These are phyloP conservation scores for Epichloe aotearoae DNA, from an alignment of 2,329 filamentous ascomycete species.

Conservation along the genomic window DNA sequence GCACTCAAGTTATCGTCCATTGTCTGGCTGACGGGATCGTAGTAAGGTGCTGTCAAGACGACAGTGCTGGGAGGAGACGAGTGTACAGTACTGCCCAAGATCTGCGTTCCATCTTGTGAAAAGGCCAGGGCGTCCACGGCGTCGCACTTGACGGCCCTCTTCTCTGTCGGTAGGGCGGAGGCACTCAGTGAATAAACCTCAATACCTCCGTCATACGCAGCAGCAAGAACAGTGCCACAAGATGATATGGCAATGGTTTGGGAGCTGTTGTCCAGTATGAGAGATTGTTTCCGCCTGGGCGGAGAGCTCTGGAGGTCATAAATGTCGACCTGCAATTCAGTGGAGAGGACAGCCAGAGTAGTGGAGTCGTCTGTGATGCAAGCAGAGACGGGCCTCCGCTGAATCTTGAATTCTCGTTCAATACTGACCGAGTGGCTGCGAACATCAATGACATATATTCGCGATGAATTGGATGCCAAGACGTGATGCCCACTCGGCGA, in stretches of 20 bases:
- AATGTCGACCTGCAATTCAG: slow-evolving; percentile 73
- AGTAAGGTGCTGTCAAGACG: slow-evolving; percentile 67
- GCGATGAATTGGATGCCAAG: slow-evolving; percentile 72
- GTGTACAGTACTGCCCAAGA: slow-evolving; percentile 61
- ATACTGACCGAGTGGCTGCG: slow-evolving; percentile 46
- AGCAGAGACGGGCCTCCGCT: slow-evolving; percentile 60
- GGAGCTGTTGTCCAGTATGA: slow-evolving; percentile 67
- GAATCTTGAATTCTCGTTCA: slow-evolving; percentile 65
- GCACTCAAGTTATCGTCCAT: slow-evolving; percentile 56
- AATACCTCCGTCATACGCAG: slow-evolving; percentile 78
- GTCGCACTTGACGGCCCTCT: slow-evolving; percentile 66
- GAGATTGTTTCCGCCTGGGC: slow-evolving; percentile 57
- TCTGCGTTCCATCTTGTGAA: slow-evolving; percentile 63
- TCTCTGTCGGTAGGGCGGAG: slow-evolving; percentile 49
- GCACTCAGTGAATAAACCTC: slow-evolving; percentile 67
- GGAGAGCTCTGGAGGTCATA: slow-evolving; percentile 56
- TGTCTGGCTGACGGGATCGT: slow-evolving; percentile 55
- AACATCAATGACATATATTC: slow-evolving; percentile 67
- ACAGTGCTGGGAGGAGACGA: slow-evolving; percentile 56
- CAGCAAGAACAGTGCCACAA: slow-evolving; percentile 67
- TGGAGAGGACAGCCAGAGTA: slow-evolving; percentile 66
- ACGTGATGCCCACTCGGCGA: slow-evolving; percentile 64
- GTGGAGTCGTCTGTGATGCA: slow-evolving; percentile 70
- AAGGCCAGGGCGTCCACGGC: slow-evolving; percentile 62
- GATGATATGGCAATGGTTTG: slow-evolving; percentile 70